Evolutionary conservation across 2,329 filamentous ascomycete genomes (phyloP).

Genomic region (Ceratocystis variospora): DNA sequence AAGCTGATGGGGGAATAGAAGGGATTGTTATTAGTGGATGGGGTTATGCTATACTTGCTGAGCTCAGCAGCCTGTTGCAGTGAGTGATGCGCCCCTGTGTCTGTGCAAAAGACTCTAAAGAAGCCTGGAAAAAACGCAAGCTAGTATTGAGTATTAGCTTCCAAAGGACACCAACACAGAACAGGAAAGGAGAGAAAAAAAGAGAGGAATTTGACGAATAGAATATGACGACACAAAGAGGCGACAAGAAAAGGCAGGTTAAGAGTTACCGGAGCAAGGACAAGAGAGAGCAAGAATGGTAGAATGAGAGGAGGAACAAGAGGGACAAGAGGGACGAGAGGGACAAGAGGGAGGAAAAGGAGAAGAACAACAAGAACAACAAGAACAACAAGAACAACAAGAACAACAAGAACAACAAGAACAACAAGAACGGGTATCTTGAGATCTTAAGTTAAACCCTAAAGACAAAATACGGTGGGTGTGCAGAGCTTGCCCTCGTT

Average conservation of each 20-base stretch:
- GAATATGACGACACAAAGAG: neutral
- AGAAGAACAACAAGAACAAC: too few species aligned
- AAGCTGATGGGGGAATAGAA: neutral
- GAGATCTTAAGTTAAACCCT: too few species aligned
- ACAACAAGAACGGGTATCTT: too few species aligned
- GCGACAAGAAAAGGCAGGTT: neutral
- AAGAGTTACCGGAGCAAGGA: neutral
- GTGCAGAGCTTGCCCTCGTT: neutral
- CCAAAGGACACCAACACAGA: neutral
- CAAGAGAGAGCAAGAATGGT: neutral
- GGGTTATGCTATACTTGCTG: neutral
- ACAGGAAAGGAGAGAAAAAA: neutral
- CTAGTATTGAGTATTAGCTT: neutral
- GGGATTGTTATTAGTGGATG: neutral
- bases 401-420: too few species aligned
- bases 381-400: too few species aligned
- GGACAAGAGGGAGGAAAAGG: too few species aligned
- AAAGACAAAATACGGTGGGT: too few species aligned
- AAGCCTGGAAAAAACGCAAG: neutral
- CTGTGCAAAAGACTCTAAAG: neutral
- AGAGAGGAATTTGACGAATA: neutral
- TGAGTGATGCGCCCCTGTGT: neutral
- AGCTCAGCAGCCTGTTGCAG: neutral
- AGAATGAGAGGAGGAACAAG: neutral
- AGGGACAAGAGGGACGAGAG: too few species aligned